A percentile compares a stretch with the other conserved stretches of the same genome.
phyloP scores from a whole-genome alignment of 2,329 filamentous ascomycete genomes.

The Alternaria ethzedia region DNA sequence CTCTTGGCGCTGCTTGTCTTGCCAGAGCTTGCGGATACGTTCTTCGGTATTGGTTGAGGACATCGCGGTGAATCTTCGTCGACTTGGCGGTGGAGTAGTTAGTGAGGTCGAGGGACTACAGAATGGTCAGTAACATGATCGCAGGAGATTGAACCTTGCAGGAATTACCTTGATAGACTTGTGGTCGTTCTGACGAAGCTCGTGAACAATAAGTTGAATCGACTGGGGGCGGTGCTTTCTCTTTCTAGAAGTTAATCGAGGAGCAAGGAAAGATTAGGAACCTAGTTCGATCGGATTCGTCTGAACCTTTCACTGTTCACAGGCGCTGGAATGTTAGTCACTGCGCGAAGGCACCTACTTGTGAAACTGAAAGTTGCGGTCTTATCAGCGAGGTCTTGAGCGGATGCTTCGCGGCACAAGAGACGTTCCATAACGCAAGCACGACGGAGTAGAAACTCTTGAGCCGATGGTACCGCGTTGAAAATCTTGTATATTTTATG shows the following conservation, averaged over 20 bases:
- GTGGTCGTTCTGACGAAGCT: background rate
- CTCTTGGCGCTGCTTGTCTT: background rate
- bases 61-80: background rate
- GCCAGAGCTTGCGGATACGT: background rate
- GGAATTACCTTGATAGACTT: background rate
- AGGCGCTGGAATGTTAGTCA: background rate
- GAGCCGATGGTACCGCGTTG: background rate
- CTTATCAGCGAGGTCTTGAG: background rate
- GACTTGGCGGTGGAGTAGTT: background rate
- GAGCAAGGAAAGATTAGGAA: background rate
- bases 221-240: background rate
- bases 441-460: background rate
- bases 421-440: background rate
- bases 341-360: background rate
- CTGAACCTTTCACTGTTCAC: background rate
- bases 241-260: no score
- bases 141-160: background rate
- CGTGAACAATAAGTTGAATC: background rate
- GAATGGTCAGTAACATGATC: background rate
- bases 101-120: background rate
- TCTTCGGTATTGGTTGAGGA: background rate
- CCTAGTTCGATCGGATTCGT: background rate
- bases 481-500: background rate
- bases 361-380: background rate
- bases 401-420: background rate